These are phyloP conservation scores for Apiospora kogelbergensis DNA, from an alignment of 2,329 filamentous ascomycete genomes.

Conservation along the genomic window DNA sequence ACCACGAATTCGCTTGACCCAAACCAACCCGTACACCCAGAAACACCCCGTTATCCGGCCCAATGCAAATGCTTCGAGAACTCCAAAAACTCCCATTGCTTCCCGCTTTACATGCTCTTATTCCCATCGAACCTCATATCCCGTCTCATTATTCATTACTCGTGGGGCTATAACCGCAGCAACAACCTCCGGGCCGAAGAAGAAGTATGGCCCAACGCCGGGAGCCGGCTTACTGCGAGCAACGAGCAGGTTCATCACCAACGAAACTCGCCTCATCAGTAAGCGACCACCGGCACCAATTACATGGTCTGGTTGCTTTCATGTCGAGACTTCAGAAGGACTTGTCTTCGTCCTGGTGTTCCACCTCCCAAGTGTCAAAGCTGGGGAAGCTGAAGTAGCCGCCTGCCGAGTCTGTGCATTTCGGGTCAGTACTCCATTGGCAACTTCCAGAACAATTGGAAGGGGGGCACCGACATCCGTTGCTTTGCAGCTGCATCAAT, in stretches of 20 bases:
- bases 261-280: neutral
- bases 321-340: constrained; percentile 24
- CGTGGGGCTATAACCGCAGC: neutral
- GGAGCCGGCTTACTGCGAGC: neutral
- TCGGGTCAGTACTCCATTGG: constrained; percentile 17
- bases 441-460: neutral
- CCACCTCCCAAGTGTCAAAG: constrained; percentile 65
- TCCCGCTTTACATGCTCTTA: neutral
- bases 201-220: neutral
- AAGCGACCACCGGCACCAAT: neutral
- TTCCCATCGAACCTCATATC: neutral
- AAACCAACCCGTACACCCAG: neutral
- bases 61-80: constrained; percentile 13
- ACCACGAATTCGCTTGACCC: neutral
- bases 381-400: constrained; percentile 71
- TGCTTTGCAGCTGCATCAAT: constrained; percentile 11
- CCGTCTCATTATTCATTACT: constrained; percentile 6
- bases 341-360: constrained; percentile 42
- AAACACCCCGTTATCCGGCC: neutral
- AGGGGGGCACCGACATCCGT: constrained; percentile 25
- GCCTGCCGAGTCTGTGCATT: constrained; percentile 42
- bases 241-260: constrained; percentile 5
- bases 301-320: constrained; percentile 13
- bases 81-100: constrained; percentile 5
- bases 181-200: neutral